Conservation (phyloP, 1,139 yeast genomes). For the Kodamaea plutei region DNA sequence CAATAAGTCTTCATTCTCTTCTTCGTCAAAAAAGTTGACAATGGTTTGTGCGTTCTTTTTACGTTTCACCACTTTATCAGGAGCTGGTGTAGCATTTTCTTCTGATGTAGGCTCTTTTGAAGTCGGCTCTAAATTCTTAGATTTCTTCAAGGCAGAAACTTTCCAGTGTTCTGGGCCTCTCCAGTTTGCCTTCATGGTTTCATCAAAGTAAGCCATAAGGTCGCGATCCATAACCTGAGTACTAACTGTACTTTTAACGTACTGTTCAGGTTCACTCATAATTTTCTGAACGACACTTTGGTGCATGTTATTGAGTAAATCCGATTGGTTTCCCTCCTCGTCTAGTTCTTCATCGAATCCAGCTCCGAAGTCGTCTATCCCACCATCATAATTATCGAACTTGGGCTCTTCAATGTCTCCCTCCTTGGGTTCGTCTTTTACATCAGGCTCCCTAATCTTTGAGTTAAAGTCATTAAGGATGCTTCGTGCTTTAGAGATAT, state of each 20-base stretch:
- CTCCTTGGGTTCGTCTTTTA: constrained; percentile 25
- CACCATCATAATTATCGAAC: constrained; percentile 10
- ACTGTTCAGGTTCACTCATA: constrained; percentile 19
- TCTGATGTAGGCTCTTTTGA: constrained; percentile 1
- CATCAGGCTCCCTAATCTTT: constrained; percentile 18
- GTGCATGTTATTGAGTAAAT: constrained; percentile 18
- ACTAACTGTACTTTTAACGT: constrained; percentile 12
- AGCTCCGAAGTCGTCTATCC: constrained; percentile 13
- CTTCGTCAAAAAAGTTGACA: constrained; percentile 49
- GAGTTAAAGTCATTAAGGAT: constrained; percentile 15
- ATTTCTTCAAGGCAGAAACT: constrained; percentile 54
- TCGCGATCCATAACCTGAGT: constrained; percentile 55
- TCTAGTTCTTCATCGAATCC: constrained; percentile 15
- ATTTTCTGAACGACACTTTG: constrained; percentile 24
- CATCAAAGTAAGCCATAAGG: constrained; percentile 77
- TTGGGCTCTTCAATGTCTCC: constrained; percentile 27
- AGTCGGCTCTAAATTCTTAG: constrained; percentile 12
- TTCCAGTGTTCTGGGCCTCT: constrained; percentile 96
- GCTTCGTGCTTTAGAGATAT: constrained; percentile 52
- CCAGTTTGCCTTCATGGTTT: constrained; percentile 68
- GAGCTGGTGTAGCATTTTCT: constrained; percentile 4
- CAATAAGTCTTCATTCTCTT: constrained; percentile 43
- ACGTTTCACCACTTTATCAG: constrained; percentile 14
- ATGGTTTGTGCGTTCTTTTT: constrained; percentile 31
- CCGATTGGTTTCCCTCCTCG: constrained; percentile 14